Percentiles rank a stretch among this genome's conserved stretches.
Conservation (phyloP, 257 asterid species). For the Nicotiana noctiflora region DNA sequence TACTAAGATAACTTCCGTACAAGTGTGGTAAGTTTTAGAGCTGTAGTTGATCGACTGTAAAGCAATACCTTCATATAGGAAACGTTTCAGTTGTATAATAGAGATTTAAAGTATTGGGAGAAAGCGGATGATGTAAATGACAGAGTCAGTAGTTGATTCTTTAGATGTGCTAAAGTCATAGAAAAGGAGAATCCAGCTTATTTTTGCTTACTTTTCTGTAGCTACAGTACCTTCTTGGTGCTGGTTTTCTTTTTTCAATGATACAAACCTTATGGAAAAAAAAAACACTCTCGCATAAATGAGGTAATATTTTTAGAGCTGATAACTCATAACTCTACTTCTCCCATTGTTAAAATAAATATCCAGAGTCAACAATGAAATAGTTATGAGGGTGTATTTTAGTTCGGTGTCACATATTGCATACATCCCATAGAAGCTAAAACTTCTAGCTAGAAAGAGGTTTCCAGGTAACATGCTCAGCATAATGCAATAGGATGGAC, state of each 20-base stretch:
- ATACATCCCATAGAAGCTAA: background rate
- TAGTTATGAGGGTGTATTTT: background rate
- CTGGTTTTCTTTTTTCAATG: background rate
- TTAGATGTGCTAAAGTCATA: background rate
- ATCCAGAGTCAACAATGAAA: background rate
- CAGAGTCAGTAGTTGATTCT: background rate
- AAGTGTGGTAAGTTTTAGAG: background rate
- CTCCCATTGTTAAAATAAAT: background rate
- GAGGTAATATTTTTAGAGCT: background rate
- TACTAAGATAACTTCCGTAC: background rate
- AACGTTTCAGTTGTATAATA: background rate
- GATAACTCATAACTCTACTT: background rate
- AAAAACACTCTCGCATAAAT: background rate
- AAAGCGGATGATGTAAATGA: background rate
- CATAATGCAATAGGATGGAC: background rate
- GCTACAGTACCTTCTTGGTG: background rate
- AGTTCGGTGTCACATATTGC: background rate
- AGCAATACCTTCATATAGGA: background rate
- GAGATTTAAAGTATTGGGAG: constrained; percentile 1
- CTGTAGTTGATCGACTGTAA: background rate
- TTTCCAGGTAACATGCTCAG: background rate
- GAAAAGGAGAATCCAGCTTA: background rate
- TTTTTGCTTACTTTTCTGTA: background rate
- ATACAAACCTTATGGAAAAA: background rate
- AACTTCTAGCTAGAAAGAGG: background rate